These are phyloP conservation scores for Yamadazyma blattariae DNA, from an alignment of 1,139 yeast genomes.

Conservation along the genomic window DNA sequence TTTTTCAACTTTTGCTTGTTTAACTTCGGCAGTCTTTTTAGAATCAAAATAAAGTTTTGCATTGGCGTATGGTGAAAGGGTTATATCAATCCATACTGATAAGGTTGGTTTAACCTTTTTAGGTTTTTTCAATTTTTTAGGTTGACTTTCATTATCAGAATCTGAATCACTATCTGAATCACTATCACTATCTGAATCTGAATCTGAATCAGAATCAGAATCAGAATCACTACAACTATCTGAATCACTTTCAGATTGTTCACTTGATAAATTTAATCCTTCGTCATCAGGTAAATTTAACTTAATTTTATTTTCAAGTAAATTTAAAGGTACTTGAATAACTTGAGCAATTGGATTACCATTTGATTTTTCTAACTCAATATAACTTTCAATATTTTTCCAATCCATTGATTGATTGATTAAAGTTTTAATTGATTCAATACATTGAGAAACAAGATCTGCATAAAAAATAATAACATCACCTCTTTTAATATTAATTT, in stretches of 20 bases:
- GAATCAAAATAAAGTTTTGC: constrained; percentile 83
- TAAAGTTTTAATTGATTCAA: constrained; percentile 60
- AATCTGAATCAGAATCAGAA: constrained; percentile 22
- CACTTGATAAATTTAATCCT: constrained; percentile 18
- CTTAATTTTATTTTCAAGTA: constrained; percentile 66
- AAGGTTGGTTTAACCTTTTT: constrained; percentile 15
- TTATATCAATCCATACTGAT: constrained; percentile 65
- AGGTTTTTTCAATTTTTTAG: constrained; percentile 11
- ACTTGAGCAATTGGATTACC: constrained; percentile 62
- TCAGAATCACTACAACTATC: constrained; percentile 22
- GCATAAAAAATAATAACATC: constrained; percentile 70
- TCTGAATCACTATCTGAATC: constrained; percentile 20
- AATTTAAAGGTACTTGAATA: constrained; percentile 67
- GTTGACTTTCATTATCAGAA: constrained; percentile 10
- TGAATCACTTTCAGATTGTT: constrained; percentile 23
- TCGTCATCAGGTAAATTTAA: constrained; percentile 50
- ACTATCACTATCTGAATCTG: constrained; percentile 22
- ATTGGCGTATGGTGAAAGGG: constrained; percentile 81
- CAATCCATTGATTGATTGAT: constrained; percentile 91
- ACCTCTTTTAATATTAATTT: constrained; percentile 65
- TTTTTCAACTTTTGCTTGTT: constrained; percentile 77
- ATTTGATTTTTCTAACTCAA: constrained; percentile 65
- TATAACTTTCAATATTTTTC: constrained; percentile 79
- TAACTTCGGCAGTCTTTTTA: constrained; percentile 72
- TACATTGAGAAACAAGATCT: constrained; percentile 70